Conservation (phyloP, 768 basidiomycete genomes). For the Rhodotorula graminis region DNA sequence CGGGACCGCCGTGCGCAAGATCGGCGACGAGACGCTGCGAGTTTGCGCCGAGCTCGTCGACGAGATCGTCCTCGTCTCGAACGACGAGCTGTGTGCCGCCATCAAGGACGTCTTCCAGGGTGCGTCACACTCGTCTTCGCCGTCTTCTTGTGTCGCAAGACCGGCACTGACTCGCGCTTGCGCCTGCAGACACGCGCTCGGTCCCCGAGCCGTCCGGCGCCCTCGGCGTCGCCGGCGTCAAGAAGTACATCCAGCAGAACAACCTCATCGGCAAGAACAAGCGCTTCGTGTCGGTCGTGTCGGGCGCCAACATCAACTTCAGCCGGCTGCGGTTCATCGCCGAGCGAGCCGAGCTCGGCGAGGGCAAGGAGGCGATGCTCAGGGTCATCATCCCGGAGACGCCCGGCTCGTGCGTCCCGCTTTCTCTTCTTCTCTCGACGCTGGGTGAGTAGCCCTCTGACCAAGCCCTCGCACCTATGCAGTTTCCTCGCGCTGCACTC, state of each 20-base stretch:
- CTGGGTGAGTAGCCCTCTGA: no score
- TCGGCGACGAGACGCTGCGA: constrained; percentile 90
- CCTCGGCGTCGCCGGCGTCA: constrained; percentile 82
- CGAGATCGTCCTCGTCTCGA: constrained; percentile 74
- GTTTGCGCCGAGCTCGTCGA: constrained; percentile 82
- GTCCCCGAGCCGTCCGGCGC: constrained; percentile 96
- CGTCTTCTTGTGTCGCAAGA: neutral
- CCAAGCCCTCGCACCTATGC: neutral
- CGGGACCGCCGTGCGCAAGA: constrained; percentile 92
- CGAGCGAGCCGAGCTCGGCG: constrained; percentile 94
- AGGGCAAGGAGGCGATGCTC: constrained; percentile 85
- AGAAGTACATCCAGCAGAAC: constrained; percentile 75
- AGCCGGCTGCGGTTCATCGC: constrained; percentile 94
- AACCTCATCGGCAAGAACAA: constrained; percentile 75
- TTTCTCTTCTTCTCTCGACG: neutral
- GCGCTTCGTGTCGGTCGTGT: constrained; percentile 83
- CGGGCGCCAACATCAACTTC: constrained; percentile 99
- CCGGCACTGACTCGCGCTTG: neutral
- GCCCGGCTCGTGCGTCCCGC: constrained; percentile 69
- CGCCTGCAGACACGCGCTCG: constrained; percentile 73
- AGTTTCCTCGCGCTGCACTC: constrained; percentile 86
- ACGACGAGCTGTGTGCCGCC: constrained; percentile 95
- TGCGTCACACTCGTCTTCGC: constrained; percentile 44
- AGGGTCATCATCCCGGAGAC: constrained; percentile 90
- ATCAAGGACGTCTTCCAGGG: constrained; percentile 99